Evolutionary conservation across 2,329 filamentous ascomycete genomes (phyloP).

Genomic region (Tolypocladium nubicola): DNA sequence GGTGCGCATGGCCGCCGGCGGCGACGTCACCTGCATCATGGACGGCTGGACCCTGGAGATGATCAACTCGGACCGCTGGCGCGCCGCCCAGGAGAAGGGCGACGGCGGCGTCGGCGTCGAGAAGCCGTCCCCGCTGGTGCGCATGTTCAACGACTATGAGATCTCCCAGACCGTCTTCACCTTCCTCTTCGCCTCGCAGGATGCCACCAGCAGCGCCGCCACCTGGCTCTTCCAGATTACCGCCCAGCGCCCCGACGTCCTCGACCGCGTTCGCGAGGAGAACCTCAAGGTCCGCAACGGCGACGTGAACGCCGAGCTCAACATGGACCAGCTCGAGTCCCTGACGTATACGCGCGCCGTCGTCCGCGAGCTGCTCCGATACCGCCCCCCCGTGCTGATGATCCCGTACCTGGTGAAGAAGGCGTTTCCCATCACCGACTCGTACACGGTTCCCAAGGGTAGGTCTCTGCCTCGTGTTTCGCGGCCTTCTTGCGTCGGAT

Average conservation of each 20-base stretch:
- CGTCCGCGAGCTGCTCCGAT: constrained; percentile 83
- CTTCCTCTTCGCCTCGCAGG: constrained; percentile 94
- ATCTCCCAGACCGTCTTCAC: constrained; percentile 92
- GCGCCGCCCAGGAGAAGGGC: constrained; percentile 65
- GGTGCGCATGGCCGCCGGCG: constrained; percentile 81
- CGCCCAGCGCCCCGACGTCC: constrained; percentile 85
- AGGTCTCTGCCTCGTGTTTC: constrained; percentile 10
- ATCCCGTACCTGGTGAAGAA: constrained; percentile 94
- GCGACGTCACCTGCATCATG: constrained; percentile 83
- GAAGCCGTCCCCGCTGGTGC: constrained; percentile 75
- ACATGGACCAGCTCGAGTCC: constrained; percentile 79
- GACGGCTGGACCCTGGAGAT: constrained; percentile 89
- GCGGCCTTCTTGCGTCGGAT: background rate
- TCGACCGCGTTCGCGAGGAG: constrained; percentile 86
- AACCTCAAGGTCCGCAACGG: constrained; percentile 70
- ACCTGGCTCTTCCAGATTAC: constrained; percentile 95
- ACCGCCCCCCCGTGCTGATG: constrained; percentile 94
- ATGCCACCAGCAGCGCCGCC: constrained; percentile 85
- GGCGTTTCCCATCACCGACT: constrained; percentile 77
- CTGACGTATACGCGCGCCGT: constrained; percentile 87
- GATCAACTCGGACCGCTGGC: constrained; percentile 74
- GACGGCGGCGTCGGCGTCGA: constrained; percentile 55
- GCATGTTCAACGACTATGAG: constrained; percentile 82
- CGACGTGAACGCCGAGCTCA: constrained; percentile 57
- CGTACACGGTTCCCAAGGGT: constrained; percentile 88